Evolutionary conservation across 2,329 filamentous ascomycete species (phyloP).

Genomic region (Bisporella sp.): DNA sequence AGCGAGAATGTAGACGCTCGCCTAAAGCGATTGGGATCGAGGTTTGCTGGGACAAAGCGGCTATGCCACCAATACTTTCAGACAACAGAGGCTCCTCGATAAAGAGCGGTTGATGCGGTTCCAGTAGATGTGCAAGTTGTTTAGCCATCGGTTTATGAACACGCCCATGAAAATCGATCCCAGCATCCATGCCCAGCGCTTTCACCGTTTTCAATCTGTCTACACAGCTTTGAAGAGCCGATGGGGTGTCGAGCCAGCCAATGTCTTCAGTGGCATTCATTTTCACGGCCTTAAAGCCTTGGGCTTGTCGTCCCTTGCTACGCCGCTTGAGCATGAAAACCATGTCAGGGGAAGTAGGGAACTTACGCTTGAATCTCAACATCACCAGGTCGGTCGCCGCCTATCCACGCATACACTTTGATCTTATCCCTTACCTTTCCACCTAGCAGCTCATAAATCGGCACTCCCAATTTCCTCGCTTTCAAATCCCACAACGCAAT

Average conservation of each 20-base stretch:
- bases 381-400: conserved; percentile 63
- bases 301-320: conserved; percentile 47
- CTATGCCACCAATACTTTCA: conserved; percentile 54
- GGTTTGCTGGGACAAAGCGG: conserved; percentile 48
- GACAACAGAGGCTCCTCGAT: conserved; percentile 68
- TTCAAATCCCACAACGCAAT: conserved; percentile 79
- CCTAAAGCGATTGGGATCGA: conserved; percentile 64
- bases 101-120: conserved; percentile 64
- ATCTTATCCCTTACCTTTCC: conserved; percentile 66
- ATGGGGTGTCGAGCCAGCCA: conserved; percentile 69
- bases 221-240: conserved; percentile 53
- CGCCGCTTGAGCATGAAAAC: conserved; percentile 2
- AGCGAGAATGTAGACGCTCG: conserved; percentile 63
- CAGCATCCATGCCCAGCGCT: conserved; percentile 62
- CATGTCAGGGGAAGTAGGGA: not conserved
- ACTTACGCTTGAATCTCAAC: conserved; percentile 55
- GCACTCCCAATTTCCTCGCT: conserved; percentile 54
- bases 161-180: conserved; percentile 71
- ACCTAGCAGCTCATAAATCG: conserved; percentile 67
- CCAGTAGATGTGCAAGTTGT: conserved; percentile 60
- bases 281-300: conserved; percentile 63
- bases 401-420: conserved; percentile 73
- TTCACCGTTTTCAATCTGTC: conserved; percentile 64
- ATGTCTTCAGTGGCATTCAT: conserved; percentile 77
- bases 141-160: conserved; percentile 78